Base-by-base conservation (phyloP, 805 yeast species). In the Wickerhamiella domercqiae region DNA sequence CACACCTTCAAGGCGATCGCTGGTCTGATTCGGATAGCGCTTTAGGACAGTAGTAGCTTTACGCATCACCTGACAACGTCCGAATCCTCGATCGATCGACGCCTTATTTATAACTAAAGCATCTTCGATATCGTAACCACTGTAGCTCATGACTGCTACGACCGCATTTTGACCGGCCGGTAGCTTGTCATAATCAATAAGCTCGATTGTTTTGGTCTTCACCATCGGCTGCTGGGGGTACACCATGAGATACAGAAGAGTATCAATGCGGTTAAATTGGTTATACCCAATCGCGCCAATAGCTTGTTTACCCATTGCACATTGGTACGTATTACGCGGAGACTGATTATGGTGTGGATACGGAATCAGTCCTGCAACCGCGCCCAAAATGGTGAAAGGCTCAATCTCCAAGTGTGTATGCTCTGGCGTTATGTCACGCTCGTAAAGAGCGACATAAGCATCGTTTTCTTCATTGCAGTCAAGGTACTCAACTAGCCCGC, bases 171-270 rank as follows among this genome's bases (percentile, higher is more conserved):
- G 98, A 5, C 98, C 98, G 3, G 98, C 98, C 3, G 98, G 98
- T 30, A 90, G 66, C 56, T 90, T 86, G 60, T 90, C 98, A 56
- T 90, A 90, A 44, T 87, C 80, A 46, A 90, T 87, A 44, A 90
- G 66, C 61, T 90, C 98, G 48, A 90, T 90, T 0, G 98, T 90
- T 56, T 84, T 82, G 3, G 97, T 84, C 62, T 90, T 90, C 20
- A 90, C 98, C 97, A 90, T 82, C 0, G 98, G 98, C 57, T 90
- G 97, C 61, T 90, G 97, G 3, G 98, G 98, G 55, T 90, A 90
- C n/a, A 84, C 94, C 94, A 90, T 81, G 46, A 90, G 66, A 54
- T 90, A 90, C 46, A 90, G 64, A 53, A 90, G 62, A 1, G 98
- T 90, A 54, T 90, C 98, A 47, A 90, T 87, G 59, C 98, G 76